Evolutionary conservation across 768 basidiomycete genomes (phyloP), one percentile per base, ranked within the genome.

Genomic region (Paxillus rubicundulus): DNA sequence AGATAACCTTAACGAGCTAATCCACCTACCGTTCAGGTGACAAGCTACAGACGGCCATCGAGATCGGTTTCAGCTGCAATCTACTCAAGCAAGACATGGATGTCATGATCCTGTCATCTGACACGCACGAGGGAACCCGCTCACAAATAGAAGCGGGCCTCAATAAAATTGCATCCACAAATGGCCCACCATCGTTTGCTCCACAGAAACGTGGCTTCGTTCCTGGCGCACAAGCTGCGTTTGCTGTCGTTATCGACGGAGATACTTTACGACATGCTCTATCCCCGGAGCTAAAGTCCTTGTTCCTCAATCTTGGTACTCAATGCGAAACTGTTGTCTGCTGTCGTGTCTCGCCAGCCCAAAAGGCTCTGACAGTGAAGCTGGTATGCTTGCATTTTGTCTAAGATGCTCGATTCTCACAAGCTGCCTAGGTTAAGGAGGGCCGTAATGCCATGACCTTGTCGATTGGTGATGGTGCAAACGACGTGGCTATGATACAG

Each of bases 401-500:
- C 7, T 2, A 1, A 30, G 5, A 28, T 4, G 16, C 58, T 28
- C 18, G 53, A 21, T 54, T 33, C 34, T 58, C 20, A 60, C 36
- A 13, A 32, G 38, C 24, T 27, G 4, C 42, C 10, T 54, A 91
- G 91, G 92, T 98, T 68, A 98, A 98, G 63, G 93, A 98, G 60
- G 96, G 96, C 9, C 83, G 88, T 43, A 86, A 92, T 45, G 94
- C 94, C 0, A 97, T 98, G 96, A 96, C 95, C 2, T 70, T 98
- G 27, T 90, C 95, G 0, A 98, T 99, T 49, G 96, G 96, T 9
- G 96, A 98, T 61, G 93, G 92, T 49, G 96, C 96, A 14, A 98
- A 98, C 64, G 96, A 98, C 64, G 96, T 98, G 20, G 94, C 95
- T 6, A 98, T 98, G 96, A 98, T 98, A 53, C 96, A 98, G 67